Base-by-base conservation (phyloP, 2,329 filamentous ascomycete genomes). In the Madurella fahalii region DNA sequence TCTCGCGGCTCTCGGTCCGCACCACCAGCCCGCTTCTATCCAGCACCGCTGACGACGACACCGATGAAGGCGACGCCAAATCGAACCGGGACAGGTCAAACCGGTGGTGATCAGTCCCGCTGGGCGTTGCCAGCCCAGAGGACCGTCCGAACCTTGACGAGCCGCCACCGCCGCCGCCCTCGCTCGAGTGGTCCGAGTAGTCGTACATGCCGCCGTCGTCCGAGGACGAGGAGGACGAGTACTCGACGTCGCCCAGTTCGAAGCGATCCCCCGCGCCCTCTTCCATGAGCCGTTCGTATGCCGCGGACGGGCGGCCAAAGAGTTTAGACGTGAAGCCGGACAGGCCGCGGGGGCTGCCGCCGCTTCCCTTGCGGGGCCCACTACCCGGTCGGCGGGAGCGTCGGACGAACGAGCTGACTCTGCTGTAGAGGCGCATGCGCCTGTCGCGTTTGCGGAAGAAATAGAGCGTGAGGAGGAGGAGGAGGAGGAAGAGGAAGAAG, bases 261-360 rank as follows among this genome's bases (percentile, higher is more conserved):
- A 95, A 93, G 41, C 90, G 86, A 52, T 81, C 74, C 11, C 74
- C 73, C n/a, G 83, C 81, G 12, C 88, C 91, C 62, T 92, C 88
- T 71, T 96, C 91, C 49, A 95, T 73, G 2, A 96, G 86, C 31
- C 90, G 85, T 67, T 96, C 92, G 66, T 96, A 96, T 2, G 80
- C 75, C 8, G 76, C 67, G 1, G 72, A 68, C 0, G 74, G 71
- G 47, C 81, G 78, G 13, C 80, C 81, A 58, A 95, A 87, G 4
- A 94, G 70, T 66, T 87, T 89, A 58, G 78, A 79, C 8, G 79
- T 78, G 63, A 81, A 66, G 1, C 65, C 67, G 17, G 79, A 77
- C 53, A 83, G 72, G 5, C 78, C 74, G 11, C 74, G 69, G 8
- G 73, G 50, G 12, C 37, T 25, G 13, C 17, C 15, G 9, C 73